These are phyloP conservation scores for Graphilbum sp. DNA, from an alignment of 2,329 filamentous ascomycete genomes.

Conservation along the genomic window DNA sequence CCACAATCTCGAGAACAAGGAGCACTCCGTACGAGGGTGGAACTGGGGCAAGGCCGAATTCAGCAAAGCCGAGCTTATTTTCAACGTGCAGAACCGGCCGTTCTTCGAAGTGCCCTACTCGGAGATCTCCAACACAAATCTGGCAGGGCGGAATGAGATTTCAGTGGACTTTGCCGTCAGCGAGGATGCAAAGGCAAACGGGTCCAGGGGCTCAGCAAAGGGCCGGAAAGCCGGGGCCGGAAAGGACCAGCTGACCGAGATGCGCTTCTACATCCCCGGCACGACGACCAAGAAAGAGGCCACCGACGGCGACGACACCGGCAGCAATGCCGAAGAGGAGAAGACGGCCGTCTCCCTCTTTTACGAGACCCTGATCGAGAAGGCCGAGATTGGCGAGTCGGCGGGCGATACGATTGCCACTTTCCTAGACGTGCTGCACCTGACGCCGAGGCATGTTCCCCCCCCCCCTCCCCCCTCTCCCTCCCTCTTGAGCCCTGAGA, in stretches of 20 bases:
- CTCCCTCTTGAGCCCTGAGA: constrained; percentile 8
- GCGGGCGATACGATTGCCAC: constrained; percentile 97
- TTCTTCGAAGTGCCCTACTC: constrained; percentile 95
- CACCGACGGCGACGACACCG: constrained; percentile 58
- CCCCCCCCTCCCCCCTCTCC: background rate
- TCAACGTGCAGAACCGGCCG: constrained; percentile 92
- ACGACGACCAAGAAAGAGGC: constrained; percentile 63
- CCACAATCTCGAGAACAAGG: constrained; percentile 77
- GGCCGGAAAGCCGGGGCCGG: constrained; percentile 84
- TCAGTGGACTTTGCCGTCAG: constrained; percentile 84
- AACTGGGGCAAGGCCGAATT: constrained; percentile 99
- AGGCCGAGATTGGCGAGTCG: constrained; percentile 96
- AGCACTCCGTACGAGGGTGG: constrained; percentile 92
- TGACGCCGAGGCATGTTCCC: constrained; percentile 70
- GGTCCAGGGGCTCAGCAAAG: constrained; percentile 53
- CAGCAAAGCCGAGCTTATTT: constrained; percentile 81
- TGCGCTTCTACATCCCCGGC: constrained; percentile 97
- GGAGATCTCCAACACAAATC: constrained; percentile 93
- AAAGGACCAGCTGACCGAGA: constrained; percentile 87
- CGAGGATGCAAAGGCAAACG: constrained; percentile 56
- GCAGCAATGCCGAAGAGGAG: constrained; percentile 56
- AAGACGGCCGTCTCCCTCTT: constrained; percentile 95
- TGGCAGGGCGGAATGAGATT: constrained; percentile 95
- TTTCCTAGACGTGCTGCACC: constrained; percentile 89
- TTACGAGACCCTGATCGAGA: constrained; percentile 94